Conservation (phyloP, 2,329 filamentous ascomycete genomes). For the Cladophialophora psammophila region DNA sequence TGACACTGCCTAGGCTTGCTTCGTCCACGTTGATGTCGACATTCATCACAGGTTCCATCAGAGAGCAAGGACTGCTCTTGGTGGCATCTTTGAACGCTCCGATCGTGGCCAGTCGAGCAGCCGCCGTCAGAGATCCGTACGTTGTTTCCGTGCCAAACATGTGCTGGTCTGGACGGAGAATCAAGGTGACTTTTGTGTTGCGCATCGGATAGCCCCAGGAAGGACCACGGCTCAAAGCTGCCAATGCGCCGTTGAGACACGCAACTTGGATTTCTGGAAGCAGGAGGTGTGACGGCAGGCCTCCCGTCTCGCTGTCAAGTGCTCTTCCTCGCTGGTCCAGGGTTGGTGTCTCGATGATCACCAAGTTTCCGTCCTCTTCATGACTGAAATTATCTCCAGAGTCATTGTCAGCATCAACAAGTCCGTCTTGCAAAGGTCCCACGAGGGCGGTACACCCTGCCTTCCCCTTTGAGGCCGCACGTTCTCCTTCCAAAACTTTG, state of each 20-base stretch:
- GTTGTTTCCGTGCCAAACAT: slow-evolving; percentile 72
- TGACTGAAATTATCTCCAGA: slow-evolving; percentile 43
- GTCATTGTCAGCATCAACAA: slow-evolving; percentile 39
- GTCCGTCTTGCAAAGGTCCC: slow-evolving; percentile 60
- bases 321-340: slow-evolving; percentile 52
- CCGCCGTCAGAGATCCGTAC: slow-evolving; percentile 72
- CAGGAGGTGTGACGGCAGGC: slow-evolving; percentile 63
- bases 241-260: slow-evolving; percentile 80
- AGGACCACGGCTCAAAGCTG: slow-evolving; percentile 84
- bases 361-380: slow-evolving; percentile 73
- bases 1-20: slow-evolving; percentile 77
- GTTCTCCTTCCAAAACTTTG: slow-evolving; percentile 75
- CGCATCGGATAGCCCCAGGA: slow-evolving; percentile 81
- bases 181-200: slow-evolving; percentile 73
- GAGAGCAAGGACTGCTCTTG: slow-evolving; percentile 61
- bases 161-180: slow-evolving; percentile 70
- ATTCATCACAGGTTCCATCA: slow-evolving; percentile 95
- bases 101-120: slow-evolving; percentile 71
- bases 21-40: slow-evolving; percentile 88
- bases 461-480: slow-evolving; percentile 80
- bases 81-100: slow-evolving; percentile 71
- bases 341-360: slow-evolving; percentile 63
- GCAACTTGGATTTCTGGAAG: slow-evolving; percentile 58
- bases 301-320: slow-evolving; percentile 52
- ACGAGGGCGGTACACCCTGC: slow-evolving; percentile 76